These are phyloP conservation scores for Zangia roseola DNA, from an alignment of 768 basidiomycete genomes.

Conservation along the genomic window DNA sequence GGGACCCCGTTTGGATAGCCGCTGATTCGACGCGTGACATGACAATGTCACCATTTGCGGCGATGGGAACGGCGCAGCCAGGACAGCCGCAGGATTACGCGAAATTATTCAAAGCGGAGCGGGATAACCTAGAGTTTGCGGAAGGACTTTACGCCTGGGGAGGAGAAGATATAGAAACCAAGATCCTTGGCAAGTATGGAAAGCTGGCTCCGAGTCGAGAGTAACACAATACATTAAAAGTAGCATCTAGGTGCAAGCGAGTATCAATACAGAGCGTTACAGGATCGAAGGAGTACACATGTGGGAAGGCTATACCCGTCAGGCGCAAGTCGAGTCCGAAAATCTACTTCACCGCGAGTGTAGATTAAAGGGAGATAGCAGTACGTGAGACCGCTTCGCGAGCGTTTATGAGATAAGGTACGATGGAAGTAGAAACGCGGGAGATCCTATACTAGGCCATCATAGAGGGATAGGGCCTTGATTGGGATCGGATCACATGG, in stretches of 20 bases:
- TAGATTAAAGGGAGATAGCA: slow-evolving; percentile 29
- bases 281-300: slow-evolving; percentile 26
- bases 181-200: slow-evolving; percentile 77
- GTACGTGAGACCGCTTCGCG: slow-evolving; percentile 19
- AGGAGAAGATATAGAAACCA: slow-evolving; percentile 75
- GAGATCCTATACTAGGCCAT: slow-evolving; percentile 75
- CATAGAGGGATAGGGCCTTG: slow-evolving; percentile 92
- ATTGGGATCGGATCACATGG: slow-evolving; percentile 20
- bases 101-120: slow-evolving; percentile 89
- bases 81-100: slow-evolving; percentile 76
- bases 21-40: slow-evolving; percentile 79
- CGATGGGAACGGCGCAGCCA: slow-evolving; percentile 43
- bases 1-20: slow-evolving; percentile 42
- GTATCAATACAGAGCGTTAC: slow-evolving; percentile 30
- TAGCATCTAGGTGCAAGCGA: slow-evolving; percentile 15
- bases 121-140: slow-evolving; percentile 89
- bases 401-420: slow-evolving; percentile 26
- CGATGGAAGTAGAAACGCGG: slow-evolving; percentile 2
- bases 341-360: slow-evolving; percentile 11
- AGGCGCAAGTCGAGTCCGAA: slow-evolving; percentile 12
- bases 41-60: slow-evolving; percentile 66
- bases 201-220: slow-evolving; percentile 41
- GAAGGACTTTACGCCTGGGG: slow-evolving; percentile 85
- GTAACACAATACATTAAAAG: slow-evolving; percentile 22
- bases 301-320: slow-evolving; percentile 16